A percentile compares a stretch with the other conserved stretches of the same genome.
These are phyloP conservation scores for Testicularia cyperi DNA, from an alignment of 1,284 basidiomycete species.

Conservation along the genomic window DNA sequence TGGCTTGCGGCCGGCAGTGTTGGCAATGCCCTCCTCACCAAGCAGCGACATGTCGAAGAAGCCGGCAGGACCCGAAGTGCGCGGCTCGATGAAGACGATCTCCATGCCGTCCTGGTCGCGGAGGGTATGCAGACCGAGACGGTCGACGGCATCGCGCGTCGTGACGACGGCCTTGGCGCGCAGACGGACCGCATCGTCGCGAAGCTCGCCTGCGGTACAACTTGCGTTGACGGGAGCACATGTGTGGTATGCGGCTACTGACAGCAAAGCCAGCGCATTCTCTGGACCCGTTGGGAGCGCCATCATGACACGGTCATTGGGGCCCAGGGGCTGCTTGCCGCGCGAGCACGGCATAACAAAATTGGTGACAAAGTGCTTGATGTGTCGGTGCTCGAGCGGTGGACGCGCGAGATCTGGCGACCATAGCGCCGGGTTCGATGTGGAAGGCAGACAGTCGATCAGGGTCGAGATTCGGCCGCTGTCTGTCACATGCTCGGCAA, in stretches of 20 bases:
- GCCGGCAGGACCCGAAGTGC: conserved; percentile 50
- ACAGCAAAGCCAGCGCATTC: conserved; percentile 54
- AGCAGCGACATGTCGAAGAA: conserved; percentile 55
- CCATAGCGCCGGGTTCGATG: conserved; percentile 55
- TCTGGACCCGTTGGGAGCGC: conserved; percentile 58
- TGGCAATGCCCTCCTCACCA: conserved; percentile 29
- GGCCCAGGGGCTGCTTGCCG: conserved; percentile 28
- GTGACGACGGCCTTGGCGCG: conserved; percentile 57
- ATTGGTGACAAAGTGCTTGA: conserved; percentile 50
- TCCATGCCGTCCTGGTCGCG: conserved; percentile 54
- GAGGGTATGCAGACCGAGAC: conserved; percentile 47
- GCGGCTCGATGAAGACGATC: conserved; percentile 56
- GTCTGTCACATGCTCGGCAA: conserved; percentile 57
- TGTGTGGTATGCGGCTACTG: conserved; percentile 56
- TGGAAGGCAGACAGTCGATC: conserved; percentile 53
- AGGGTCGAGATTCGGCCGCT: conserved; percentile 51
- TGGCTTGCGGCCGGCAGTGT: conserved; percentile 35
- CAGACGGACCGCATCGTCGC: conserved; percentile 57
- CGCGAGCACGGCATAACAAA: conserved; percentile 50
- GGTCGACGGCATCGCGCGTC: conserved; percentile 53
- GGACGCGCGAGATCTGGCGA: conserved; percentile 55
- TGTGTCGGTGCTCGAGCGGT: conserved; percentile 54
- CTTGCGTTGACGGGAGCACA: conserved; percentile 59
- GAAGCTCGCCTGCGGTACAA: conserved; percentile 57
- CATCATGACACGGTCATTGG: conserved; percentile 60